Evolutionary conservation across 768 basidiomycete genomes (phyloP).

Genomic region (Dacryopinax primogenitus): DNA sequence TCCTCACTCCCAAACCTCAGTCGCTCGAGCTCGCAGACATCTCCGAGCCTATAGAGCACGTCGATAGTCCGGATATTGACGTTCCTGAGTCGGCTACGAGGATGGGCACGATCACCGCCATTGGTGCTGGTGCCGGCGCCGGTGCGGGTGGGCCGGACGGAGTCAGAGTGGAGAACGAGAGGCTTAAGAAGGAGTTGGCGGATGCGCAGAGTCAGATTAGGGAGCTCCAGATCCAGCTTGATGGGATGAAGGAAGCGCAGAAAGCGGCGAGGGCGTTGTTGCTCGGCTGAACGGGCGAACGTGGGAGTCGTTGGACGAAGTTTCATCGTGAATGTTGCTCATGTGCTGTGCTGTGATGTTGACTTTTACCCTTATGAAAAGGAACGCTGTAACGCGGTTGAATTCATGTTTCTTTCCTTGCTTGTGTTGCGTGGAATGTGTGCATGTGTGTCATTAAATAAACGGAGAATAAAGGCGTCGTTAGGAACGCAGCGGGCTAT

Average conservation of each 20-base stretch:
- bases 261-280: slow-evolving; percentile 57
- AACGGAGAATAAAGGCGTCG: too few species aligned
- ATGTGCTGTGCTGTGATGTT: not conserved
- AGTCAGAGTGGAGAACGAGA: slow-evolving; percentile 46
- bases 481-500: too few species aligned
- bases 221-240: slow-evolving; percentile 70
- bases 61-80: slow-evolving; percentile 1
- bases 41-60: not conserved
- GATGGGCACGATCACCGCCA: not conserved
- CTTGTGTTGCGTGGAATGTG: too few species aligned
- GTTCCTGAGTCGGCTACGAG: not conserved
- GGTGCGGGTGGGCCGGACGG: slow-evolving; percentile 12
- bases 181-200: slow-evolving; percentile 51
- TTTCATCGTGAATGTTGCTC: not conserved
- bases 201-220: slow-evolving; percentile 73
- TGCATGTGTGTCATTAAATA: too few species aligned
- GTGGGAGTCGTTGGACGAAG: not conserved
- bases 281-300: slow-evolving; percentile 11
- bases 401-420: too few species aligned
- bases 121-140: not conserved
- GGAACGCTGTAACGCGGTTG: too few species aligned
- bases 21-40: not conserved
- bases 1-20: slow-evolving; percentile 7
- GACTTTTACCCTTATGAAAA: too few species aligned
- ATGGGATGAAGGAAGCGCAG: slow-evolving; percentile 54